Base-by-base conservation (phyloP, 1,284 basidiomycete species). In the Tilletia indica region DNA sequence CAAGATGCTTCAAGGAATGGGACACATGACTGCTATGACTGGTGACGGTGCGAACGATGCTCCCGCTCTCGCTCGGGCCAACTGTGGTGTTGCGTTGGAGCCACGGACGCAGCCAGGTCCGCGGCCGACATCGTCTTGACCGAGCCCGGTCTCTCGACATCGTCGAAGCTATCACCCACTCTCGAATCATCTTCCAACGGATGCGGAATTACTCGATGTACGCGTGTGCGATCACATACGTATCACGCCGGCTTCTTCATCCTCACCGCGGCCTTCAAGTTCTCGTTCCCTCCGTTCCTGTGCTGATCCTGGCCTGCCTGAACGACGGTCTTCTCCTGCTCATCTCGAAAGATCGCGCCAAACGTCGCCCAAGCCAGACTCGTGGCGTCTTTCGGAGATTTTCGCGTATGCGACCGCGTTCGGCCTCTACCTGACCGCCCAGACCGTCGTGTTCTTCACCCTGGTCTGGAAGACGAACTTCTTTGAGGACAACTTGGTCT, bases 271-370 rank as follows among this genome's bases (percentile, higher is more conserved):
- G 91, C 91, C 73, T 97, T 94, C 91, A 90, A 92, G 88, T 94
- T 94, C 86, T 92, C 96, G 86, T 98, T 98, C 93, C 95, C 95
- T 82, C 94, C 95, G 19, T 98, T 98, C 90, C 97, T 98, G 95
- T 91, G 98, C 77, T 97, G 86, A 93, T 98, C 86, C 96, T 98
- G 79, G 94, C 95, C 74, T 89, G 97, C 69, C 88, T 97, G 80
- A 98, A 98, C 87, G 95, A 97, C 85, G 95, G 95, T 86, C 97
- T 95, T 79, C 80, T 98, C 89, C 97, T 98, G 94, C 98, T 95
- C 12, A 89, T 98, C 77, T 97, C 94, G 39, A 92, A 97, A 74
- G 95, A 98, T 86, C 93, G 95, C 86, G 95, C 97, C 76, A 87
- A 97, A 82, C 95, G 67, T 94, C 93, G 68, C 91, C 88, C 86